Evolutionary conservation across 148 eudicot species (phyloP), one percentile per base, ranked within the genome.

Genomic region (Chenopodium suecicum): DNA sequence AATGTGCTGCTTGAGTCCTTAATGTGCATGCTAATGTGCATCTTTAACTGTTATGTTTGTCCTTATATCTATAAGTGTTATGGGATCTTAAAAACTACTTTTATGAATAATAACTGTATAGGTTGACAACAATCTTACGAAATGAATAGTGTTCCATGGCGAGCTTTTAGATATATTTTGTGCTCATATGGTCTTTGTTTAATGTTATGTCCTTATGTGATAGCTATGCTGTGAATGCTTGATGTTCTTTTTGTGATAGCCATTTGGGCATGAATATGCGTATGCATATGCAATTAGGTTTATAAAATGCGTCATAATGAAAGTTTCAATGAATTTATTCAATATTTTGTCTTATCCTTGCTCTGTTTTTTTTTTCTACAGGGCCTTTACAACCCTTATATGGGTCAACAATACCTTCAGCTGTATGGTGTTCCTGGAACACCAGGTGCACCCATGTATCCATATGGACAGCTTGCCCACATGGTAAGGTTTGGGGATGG

Each of bases 401-500:
- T 80, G 80, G 86, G 85, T 83, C 98, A 95, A 85, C 98, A 95
- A 75, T 93, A 93, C 86, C 91, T 92, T 84, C 97, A 88, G 22
- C 70, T 93, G 76, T 95, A 93, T 79, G 97, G 97, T 58, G 87
- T 90, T 74, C 97, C 98, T 83, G 98, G 98, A 82, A 77, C 95
- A 81, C 88, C 88, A 52, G 88, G 84, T 82, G 82, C 93, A 71
- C 83, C 94, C n/a, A 82, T 90, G 81, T 93, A 92, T 87, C 97
- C 93, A 68, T 93, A 95, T 80, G 90, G 88, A 74, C 98, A 94
- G 70, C 1, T 91, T 86, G 90, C 93, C 72, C 97, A 1, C 32
- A 31, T 89, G 79, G 98, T 98, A 83, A 92, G 89, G 89, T 83
- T 96, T 78, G 99, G 99, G 62, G 85, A 91, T 84, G 98, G 99